Evolutionary conservation across 306 rosid genomes (phyloP), one percentile per base, ranked within the genome.

Genomic region (Vigna angularis): DNA sequence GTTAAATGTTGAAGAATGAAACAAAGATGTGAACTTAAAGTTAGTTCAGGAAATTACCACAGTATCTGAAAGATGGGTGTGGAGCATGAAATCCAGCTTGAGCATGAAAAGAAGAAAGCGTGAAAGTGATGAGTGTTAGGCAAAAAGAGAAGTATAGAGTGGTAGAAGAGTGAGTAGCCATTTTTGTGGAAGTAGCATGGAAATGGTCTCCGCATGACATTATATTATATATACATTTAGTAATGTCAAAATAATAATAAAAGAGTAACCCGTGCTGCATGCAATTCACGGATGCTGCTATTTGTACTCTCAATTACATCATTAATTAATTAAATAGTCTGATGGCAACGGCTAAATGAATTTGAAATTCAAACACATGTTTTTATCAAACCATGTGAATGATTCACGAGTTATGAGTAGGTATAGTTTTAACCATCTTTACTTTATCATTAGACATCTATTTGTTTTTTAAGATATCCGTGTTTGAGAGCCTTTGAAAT

Each of bases 31-130:
- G 26, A 52, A 17, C 24, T 4, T 4, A 52, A 48, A 85, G 22
- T 17, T 30, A 64, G 68, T 20, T 28, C 8, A 75, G 10, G 9
- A 11, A 75, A 9, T 32, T 49, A 94, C 97, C 88, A 66, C 98
- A 94, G 72, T 91, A 91, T 17, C 86, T 68, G 79, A 94, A 81
- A 61, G 48, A 17, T 22, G 45, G 44, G 34, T 38, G 10, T 64
- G 70, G 69, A 56, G 68, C 8, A 3, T 80, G 70, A 52, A 93
- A 82, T 34, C 44, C 83, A 72, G 89, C 77, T 10, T 77, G 85
- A 42, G 57, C 66, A 50, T 58, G 66, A 61, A 65, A 53, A 45
- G 55, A 80, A 9, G 72, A 69, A 45, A 82, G 78, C 3, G 83
- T 85, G 15, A 70, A 45, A 61, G 83, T 82, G 44, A 64, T 20